Conservation (phyloP, 1,284 basidiomycete genomes). For the Irpex lacteus region DNA sequence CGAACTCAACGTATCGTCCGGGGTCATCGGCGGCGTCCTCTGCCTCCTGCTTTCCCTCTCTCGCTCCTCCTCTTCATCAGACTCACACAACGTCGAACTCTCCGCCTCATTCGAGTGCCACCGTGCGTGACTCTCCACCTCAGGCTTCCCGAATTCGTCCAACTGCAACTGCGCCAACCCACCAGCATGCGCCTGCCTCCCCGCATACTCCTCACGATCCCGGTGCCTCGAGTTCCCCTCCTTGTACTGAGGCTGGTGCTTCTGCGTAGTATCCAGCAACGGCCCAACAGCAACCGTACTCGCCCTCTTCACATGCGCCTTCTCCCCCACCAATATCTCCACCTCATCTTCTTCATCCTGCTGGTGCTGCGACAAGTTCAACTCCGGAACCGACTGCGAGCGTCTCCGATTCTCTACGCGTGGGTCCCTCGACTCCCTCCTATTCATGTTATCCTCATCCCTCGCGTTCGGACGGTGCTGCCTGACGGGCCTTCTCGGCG, state of each 20-base stretch:
- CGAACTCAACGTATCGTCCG: constrained; percentile 28
- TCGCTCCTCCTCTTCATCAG: neutral
- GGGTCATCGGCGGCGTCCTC: constrained; percentile 30
- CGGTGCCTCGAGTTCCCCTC: constrained; percentile 6
- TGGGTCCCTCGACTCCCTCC: constrained; percentile 3
- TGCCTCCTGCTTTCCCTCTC: neutral
- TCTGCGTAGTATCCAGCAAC: neutral
- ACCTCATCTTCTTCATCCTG: neutral
- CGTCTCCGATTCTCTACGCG: constrained; percentile 18
- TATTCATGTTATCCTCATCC: too few relatives aligned
- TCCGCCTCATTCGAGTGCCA: neutral
- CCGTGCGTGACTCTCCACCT: neutral
- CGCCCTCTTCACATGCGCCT: neutral
- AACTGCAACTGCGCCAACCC: constrained; percentile 4
- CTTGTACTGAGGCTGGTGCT: neutral
- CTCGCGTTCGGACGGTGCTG: too few relatives aligned
- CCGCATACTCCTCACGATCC: constrained; percentile 18
- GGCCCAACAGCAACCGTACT: neutral
- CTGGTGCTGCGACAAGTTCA: neutral
- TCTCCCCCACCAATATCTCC: neutral
- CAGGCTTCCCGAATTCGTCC: neutral
- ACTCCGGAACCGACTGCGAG: constrained; percentile 23
- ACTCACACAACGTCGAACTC: neutral
- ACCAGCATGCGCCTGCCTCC: constrained; percentile 28
- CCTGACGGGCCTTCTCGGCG: neutral